phyloP scores from a whole-genome alignment of 352 stramenopile species.

The Globisporangium cylindrosporum region DNA sequence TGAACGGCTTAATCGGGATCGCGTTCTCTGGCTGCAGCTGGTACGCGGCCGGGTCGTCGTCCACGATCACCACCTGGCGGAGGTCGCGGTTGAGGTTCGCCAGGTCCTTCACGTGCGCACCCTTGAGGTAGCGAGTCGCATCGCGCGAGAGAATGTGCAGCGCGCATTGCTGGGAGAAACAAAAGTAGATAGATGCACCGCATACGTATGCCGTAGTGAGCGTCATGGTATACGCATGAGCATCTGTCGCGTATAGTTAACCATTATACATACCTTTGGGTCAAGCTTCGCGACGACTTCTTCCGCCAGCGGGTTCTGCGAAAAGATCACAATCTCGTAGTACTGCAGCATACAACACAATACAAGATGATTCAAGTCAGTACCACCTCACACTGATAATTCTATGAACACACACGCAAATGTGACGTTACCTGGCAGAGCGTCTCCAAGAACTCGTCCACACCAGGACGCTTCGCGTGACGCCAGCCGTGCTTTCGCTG shows the following conservation, averaged over 20 bases:
- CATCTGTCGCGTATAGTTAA: too few relatives aligned
- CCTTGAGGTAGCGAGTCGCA: slow-evolving; percentile 79
- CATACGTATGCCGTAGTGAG: not conserved
- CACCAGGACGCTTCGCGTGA: slow-evolving; percentile 80
- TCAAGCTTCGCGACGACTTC: slow-evolving; percentile 81
- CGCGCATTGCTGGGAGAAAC: slow-evolving; percentile 43
- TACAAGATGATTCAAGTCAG: not conserved
- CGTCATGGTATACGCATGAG: not conserved
- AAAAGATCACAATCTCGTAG: slow-evolving; percentile 89
- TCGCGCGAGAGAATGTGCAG: slow-evolving; percentile 83
- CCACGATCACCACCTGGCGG: slow-evolving; percentile 80
- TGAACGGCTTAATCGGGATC: slow-evolving; percentile 78
- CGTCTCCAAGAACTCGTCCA: slow-evolving; percentile 85
- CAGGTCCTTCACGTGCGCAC: slow-evolving; percentile 83
- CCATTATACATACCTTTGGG: slow-evolving; percentile 41
- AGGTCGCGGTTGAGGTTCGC: slow-evolving; percentile 78
- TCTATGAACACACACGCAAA: not conserved
- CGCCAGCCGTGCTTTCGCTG: slow-evolving; percentile 87
- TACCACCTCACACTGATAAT: not conserved
- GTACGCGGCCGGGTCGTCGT: slow-evolving; percentile 77
- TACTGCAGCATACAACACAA: slow-evolving; percentile 32
- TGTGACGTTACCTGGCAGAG: slow-evolving; percentile 46
- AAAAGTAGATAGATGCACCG: not conserved
- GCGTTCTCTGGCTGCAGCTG: slow-evolving; percentile 85
- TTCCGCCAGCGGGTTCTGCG: slow-evolving; percentile 79